Percentiles rank a stretch among this genome's conserved stretches.
Evolutionary conservation across 2,329 filamentous ascomycete genomes (phyloP).

Genomic region (Ceratocystis huliohia): DNA sequence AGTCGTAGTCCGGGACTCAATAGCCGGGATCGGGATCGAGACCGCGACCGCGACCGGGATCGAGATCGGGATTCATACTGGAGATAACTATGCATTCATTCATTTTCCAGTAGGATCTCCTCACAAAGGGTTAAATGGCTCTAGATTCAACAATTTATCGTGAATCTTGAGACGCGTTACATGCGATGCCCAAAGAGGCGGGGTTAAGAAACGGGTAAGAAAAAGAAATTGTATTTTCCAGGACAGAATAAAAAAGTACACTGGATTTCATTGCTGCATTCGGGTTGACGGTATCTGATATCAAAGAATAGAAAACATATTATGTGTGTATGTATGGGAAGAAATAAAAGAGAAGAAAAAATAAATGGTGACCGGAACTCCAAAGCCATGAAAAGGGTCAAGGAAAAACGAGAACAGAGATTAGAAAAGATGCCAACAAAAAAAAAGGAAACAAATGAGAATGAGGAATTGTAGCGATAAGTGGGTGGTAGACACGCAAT

Average conservation of each 20-base stretch:
- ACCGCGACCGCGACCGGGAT: conserved; percentile 28
- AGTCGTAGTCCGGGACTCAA: no score
- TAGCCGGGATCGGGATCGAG: conserved; percentile 25
- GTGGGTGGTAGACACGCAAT: neutral
- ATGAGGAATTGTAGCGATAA: neutral
- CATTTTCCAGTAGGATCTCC: neutral
- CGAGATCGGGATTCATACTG: conserved; percentile 30
- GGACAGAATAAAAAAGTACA: neutral
- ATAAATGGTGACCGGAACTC: neutral
- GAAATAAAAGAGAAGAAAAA: neutral
- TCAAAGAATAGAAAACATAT: neutral
- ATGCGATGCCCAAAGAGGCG: no score
- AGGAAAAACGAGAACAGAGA: neutral
- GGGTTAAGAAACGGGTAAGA: neutral
- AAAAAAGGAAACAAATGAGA: neutral
- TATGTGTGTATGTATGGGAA: no score
- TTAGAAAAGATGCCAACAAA: neutral
- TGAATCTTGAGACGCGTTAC: no score
- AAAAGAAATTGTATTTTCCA: neutral
- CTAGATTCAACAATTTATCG: neutral
- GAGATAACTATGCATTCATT: conserved; percentile 2
- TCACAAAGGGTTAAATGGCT: no score
- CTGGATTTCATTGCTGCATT: neutral
- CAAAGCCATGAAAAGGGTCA: neutral
- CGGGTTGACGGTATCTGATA: neutral